phyloP scores from a whole-genome alignment of 2,329 filamentous ascomycete species.

The Helotiales sp. region DNA sequence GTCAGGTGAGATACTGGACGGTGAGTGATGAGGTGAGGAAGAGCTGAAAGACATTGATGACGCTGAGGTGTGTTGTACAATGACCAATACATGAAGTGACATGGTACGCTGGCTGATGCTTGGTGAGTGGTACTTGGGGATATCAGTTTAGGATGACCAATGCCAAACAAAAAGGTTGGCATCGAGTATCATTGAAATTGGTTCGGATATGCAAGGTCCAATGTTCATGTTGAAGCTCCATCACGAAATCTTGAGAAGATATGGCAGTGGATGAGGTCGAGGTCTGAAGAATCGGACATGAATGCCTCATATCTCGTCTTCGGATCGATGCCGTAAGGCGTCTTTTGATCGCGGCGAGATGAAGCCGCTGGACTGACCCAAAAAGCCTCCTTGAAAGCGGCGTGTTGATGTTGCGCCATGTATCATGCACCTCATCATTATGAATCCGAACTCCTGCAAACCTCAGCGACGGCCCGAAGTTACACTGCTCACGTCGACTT shows the following conservation, averaged over 20 bases:
- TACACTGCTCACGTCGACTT: not conserved
- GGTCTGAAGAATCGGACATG: not conserved
- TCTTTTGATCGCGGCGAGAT: not conserved
- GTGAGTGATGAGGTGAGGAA: not conserved
- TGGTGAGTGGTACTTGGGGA: not conserved
- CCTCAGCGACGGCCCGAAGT: slow-evolving; percentile 1
- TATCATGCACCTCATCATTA: not conserved
- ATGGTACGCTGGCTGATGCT: slow-evolving; percentile 2
- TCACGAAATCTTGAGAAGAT: not conserved
- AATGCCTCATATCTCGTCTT: not conserved
- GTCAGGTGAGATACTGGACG: not conserved
- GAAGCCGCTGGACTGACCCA: not conserved
- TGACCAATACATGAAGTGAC: not conserved
- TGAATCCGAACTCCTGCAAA: no score
- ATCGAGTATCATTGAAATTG: not conserved
- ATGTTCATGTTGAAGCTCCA: not conserved
- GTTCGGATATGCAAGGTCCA: not conserved
- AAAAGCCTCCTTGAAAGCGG: not conserved
- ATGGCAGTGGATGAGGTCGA: not conserved
- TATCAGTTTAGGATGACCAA: not conserved
- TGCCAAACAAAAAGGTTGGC: not conserved
- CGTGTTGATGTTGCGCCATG: not conserved
- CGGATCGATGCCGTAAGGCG: not conserved
- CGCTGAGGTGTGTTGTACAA: not conserved
- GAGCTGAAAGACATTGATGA: not conserved